Evolutionary conservation across 768 basidiomycete species (phyloP).

Genomic region (Dentipellis sp.): DNA sequence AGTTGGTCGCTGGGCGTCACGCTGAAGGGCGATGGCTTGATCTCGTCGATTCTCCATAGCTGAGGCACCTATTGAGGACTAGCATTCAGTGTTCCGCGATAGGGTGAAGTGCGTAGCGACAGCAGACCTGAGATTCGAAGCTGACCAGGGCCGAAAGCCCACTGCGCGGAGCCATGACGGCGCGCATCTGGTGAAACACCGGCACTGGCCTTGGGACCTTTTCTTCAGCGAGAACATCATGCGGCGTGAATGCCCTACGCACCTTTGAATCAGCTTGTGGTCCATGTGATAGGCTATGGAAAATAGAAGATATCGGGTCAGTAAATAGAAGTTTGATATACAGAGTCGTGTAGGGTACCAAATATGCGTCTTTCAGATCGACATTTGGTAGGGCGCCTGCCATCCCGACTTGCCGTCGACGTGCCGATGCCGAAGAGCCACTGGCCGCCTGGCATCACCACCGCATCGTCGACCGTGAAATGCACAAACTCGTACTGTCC

Average conservation of each 20-base stretch:
- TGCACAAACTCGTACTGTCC: slow-evolving; percentile 49
- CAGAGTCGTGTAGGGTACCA: slow-evolving; percentile 38
- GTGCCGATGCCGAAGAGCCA: slow-evolving; percentile 63
- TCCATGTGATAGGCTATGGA: slow-evolving; percentile 55
- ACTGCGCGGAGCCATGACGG: slow-evolving; percentile 53
- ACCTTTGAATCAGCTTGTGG: slow-evolving; percentile 59
- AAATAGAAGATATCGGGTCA: not conserved
- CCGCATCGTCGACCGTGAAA: slow-evolving; percentile 62
- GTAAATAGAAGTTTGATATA: not conserved
- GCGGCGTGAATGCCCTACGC: slow-evolving; percentile 11
- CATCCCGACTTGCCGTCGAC: slow-evolving; percentile 49
- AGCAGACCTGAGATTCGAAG: slow-evolving; percentile 63
- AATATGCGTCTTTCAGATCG: slow-evolving; percentile 65
- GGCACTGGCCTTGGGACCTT: slow-evolving; percentile 47
- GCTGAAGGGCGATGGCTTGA: slow-evolving; percentile 42
- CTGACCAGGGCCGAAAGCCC: slow-evolving; percentile 59
- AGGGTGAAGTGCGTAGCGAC: too few species aligned
- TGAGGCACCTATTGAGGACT: slow-evolving; percentile 48
- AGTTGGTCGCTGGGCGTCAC: slow-evolving; percentile 15
- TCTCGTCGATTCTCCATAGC: slow-evolving; percentile 60
- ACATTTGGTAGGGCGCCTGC: slow-evolving; percentile 61
- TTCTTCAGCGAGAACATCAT: slow-evolving; percentile 7
- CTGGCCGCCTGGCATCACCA: slow-evolving; percentile 55
- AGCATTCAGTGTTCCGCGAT: not conserved
- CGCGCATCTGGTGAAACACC: slow-evolving; percentile 62